Evolutionary conservation across 108 stramenopile species (phyloP), one percentile per base, ranked within the genome.

Genomic region (Cylindrotheca closterium): DNA sequence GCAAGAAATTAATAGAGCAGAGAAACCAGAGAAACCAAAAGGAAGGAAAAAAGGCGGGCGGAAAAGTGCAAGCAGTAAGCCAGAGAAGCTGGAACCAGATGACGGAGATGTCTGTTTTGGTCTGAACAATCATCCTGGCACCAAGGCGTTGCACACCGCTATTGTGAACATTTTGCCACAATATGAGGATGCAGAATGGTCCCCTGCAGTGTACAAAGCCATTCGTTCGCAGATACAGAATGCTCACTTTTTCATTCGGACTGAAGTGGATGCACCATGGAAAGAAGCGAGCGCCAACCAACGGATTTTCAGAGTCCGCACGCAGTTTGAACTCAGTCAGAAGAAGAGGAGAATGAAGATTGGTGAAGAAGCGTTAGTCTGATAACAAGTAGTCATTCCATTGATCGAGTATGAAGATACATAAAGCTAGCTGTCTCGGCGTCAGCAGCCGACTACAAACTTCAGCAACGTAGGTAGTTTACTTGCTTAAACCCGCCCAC

Each of bases 171-270:
- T 31, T 5, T 25, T 67, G 66, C 27, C 52, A 5, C 31, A 67
- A 47, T 67, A 57, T 57, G 51, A 17, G 0, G 3, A 15, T 0
- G 30, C 42, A 2, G 55, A 23, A 15, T 67, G 56, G 56, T 30
- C 32, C 19, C 66, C 66, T 30, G 29, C 55, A 1, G 50, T 67
- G 7, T 67, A 67, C 66, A 67, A 67, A 31, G 55, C 66, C 7
- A 67, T 67, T 50, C 55, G 55, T 30, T 30, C 46, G 1, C 37
- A 67, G 1, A 18, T 58, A 5, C 12, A 52, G 51, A 51, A 48
- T 4, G 51, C 51, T 1, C 66, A 55, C 12, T 67, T 67, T 28
- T 58, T 67, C 15, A 28, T 67, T 25, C 55, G 56, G 8, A n/a
- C 45, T 3, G 56, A 51, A 49, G 48, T 23, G 1, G 55, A 67